Percentiles rank a stretch among this genome's conserved stretches.
Conservation (phyloP, 2,329 filamentous ascomycete genomes). For the Chalara sp. region DNA sequence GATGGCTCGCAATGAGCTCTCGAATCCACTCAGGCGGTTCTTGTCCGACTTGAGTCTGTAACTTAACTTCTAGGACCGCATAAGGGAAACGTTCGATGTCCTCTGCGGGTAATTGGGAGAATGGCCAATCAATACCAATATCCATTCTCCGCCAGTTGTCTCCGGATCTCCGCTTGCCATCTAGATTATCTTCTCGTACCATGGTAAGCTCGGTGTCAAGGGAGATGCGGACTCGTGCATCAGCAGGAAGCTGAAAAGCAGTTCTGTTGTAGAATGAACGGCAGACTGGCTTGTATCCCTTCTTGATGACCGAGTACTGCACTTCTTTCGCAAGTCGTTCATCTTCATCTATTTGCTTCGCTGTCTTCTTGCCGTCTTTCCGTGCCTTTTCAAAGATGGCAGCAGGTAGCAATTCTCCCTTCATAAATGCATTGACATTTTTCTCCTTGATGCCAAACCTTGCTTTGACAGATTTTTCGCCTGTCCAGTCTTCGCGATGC, state of each 20-base stretch:
- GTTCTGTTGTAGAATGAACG: slow-evolving; percentile 97
- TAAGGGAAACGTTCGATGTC: slow-evolving; percentile 93
- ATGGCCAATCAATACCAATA: slow-evolving; percentile 93
- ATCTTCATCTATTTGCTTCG: slow-evolving; percentile 85
- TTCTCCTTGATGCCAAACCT: slow-evolving; percentile 95
- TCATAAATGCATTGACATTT: slow-evolving; percentile 86
- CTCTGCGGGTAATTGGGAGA: slow-evolving; percentile 76
- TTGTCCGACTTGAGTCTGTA: slow-evolving; percentile 92
- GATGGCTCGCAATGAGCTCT: slow-evolving; percentile 83
- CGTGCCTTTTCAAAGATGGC: slow-evolving; percentile 95
- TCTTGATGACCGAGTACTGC: slow-evolving; percentile 86
- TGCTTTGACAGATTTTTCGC: slow-evolving; percentile 97
- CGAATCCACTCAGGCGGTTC: slow-evolving; percentile 96
- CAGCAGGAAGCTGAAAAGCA: slow-evolving; percentile 93
- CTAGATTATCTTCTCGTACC: slow-evolving; percentile 90
- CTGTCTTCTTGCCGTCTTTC: slow-evolving; percentile 88
- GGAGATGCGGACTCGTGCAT: slow-evolving; percentile 92
- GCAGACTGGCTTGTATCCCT: slow-evolving; percentile 81
- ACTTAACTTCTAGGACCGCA: slow-evolving; percentile 91
- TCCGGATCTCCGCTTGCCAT: slow-evolving; percentile 68
- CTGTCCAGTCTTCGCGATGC: slow-evolving; percentile 97
- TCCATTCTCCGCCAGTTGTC: slow-evolving; percentile 96
- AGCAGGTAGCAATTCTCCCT: slow-evolving; percentile 75
- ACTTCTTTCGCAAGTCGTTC: slow-evolving; percentile 86
- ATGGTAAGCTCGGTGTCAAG: slow-evolving; percentile 94